phyloP scores from a whole-genome alignment of 2,329 filamentous ascomycete species.

The Exophiala phaeomuriformis region DNA sequence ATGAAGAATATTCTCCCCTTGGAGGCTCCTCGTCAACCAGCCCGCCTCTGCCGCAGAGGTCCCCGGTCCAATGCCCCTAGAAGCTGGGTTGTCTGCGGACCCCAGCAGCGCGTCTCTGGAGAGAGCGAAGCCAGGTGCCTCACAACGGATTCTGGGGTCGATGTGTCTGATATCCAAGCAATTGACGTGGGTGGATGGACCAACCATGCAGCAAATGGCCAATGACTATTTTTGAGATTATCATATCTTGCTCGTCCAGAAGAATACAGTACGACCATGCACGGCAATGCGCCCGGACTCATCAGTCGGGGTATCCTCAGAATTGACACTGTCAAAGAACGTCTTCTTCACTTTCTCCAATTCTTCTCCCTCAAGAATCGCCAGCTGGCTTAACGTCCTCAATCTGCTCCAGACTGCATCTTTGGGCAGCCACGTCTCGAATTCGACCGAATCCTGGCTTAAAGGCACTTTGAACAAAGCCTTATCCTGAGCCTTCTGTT shows the following conservation, averaged over 20 bases:
- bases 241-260: conserved; percentile 47
- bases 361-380: conserved; percentile 48
- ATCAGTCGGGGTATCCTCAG: conserved; percentile 51
- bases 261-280: conserved; percentile 57
- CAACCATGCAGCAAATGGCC: neutral
- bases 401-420: conserved; percentile 59
- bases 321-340: conserved; percentile 50
- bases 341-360: conserved; percentile 44
- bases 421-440: conserved; percentile 52
- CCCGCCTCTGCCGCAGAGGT: too few relatives aligned
- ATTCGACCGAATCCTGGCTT: conserved; percentile 49
- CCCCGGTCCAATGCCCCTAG: too few relatives aligned
- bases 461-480: conserved; percentile 57
- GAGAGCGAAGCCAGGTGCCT: too few relatives aligned
- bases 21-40: too few relatives aligned
- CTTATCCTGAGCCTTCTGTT: conserved; percentile 42
- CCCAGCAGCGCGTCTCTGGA: too few relatives aligned
- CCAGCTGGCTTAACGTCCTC: conserved; percentile 61
- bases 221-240: neutral
- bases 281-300: conserved; percentile 55
- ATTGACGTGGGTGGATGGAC: too few relatives aligned
- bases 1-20: too few relatives aligned
- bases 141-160: too few relatives aligned
- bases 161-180: too few relatives aligned
- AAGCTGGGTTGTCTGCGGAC: too few relatives aligned